Conservation (phyloP, 202 grass and related monocot genomes). For the Panicum hallii region DNA sequence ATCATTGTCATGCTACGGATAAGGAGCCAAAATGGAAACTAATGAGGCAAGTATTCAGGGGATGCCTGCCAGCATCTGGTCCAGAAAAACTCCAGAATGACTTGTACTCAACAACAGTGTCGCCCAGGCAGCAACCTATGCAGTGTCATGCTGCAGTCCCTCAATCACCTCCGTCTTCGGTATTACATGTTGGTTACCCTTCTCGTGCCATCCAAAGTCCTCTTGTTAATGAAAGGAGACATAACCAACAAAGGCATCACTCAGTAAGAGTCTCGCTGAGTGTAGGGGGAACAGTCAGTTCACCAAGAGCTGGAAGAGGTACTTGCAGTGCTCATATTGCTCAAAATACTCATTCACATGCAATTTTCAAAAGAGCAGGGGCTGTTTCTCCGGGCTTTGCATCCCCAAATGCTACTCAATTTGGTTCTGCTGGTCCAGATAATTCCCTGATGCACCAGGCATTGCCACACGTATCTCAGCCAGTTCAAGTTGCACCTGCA, state of each 20-base stretch:
- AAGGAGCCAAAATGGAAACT: constrained; percentile 68
- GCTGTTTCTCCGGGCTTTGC: constrained; percentile 36
- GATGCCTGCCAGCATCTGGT: constrained; percentile 39
- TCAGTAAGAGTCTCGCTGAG: constrained; percentile 53
- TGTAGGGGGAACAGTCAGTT: constrained; percentile 39
- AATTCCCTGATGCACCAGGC: constrained; percentile 42
- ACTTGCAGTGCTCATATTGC: constrained; percentile 24
- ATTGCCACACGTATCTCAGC: constrained; percentile 45
- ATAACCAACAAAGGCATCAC: constrained; percentile 43
- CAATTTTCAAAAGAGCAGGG: constrained; percentile 65
- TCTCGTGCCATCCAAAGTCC: constrained; percentile 46
- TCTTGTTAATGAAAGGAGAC: constrained; percentile 34
- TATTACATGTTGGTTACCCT: constrained; percentile 50
- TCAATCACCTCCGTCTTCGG: constrained; percentile 17
- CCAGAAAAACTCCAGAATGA: constrained; percentile 46
- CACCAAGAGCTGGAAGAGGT: constrained; percentile 40
- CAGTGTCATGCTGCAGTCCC: constrained; percentile 28
- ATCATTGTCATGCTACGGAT: constrained; percentile 93
- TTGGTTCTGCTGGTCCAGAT: constrained; percentile 36
- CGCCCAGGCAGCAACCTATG: constrained; percentile 40
- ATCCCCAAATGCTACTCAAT: constrained; percentile 41
- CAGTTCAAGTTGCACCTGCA: constrained; percentile 42
- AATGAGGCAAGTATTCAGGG: constrained; percentile 64
- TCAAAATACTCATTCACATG: constrained; percentile 50
- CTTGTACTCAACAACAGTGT: constrained; percentile 7